These are phyloP conservation scores for Podospora australis DNA, from an alignment of 495 filamentous ascomycete genomes.

Conservation along the genomic window DNA sequence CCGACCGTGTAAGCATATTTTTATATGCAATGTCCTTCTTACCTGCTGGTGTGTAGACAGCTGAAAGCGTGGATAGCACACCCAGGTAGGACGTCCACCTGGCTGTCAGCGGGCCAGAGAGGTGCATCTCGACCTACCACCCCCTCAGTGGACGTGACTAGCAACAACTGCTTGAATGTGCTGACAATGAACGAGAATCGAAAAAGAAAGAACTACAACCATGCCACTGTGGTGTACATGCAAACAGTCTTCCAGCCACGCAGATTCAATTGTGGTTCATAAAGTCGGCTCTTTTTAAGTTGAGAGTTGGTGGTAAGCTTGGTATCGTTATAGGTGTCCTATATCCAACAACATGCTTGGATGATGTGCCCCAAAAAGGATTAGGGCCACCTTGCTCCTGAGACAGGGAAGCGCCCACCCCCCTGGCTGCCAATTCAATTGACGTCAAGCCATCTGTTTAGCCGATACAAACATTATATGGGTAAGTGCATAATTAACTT, in stretches of 20 bases:
- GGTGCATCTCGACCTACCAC: slow-evolving; percentile 28
- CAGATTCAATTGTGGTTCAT: no score
- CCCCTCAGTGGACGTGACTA: slow-evolving; percentile 5
- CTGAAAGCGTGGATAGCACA: slow-evolving; percentile 36
- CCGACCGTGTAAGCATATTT: slow-evolving; percentile 10
- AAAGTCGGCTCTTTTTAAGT: no score
- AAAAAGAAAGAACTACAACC: no score
- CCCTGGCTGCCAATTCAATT: no score
- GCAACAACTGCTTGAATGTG: not conserved
- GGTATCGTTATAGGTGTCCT: not conserved
- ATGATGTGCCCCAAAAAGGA: slow-evolving; percentile 2
- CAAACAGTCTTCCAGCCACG: no score
- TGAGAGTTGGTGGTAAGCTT: no score
- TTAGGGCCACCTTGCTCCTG: slow-evolving; percentile 20
- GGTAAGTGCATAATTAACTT: no score
- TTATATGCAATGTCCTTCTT: slow-evolving; percentile 14
- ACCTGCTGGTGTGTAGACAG: slow-evolving; percentile 47
- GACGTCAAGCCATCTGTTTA: no score
- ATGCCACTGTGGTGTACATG: no score
- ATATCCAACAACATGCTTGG: slow-evolving; percentile 8
- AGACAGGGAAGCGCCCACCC: slow-evolving; percentile 11
- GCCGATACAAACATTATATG: no score
- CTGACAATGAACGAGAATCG: slow-evolving; percentile 10
- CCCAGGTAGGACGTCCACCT: slow-evolving; percentile 52
- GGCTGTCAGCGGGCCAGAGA: slow-evolving; percentile 39